Evolutionary conservation across 305 asterid species (phyloP), one percentile per base, ranked within the genome.

Genomic region (Euphrasia arctica): DNA sequence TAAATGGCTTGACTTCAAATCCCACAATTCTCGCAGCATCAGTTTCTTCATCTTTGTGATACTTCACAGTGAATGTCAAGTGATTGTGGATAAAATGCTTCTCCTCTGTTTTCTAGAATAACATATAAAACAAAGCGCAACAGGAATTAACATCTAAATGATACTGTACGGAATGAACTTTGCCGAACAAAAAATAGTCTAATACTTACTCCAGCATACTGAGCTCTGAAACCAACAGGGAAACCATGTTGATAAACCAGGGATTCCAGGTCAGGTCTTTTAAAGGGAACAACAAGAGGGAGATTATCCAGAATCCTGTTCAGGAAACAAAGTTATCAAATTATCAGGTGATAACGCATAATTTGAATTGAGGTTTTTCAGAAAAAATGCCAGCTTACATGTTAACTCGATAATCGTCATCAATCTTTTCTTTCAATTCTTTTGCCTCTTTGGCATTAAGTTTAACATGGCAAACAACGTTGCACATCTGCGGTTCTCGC

Each of bases 301-400:
- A 91, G 95, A 74, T 91, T 91, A 79, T 91, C 98, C 82, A 89
- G 77, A 73, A 91, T 91, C 98, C 98, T 91, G 85, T 58, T 50
- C 27, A 64, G 67, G 58, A 62, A 67, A 75, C 69, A 9, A 45
- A 45, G 64, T 60, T 18, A 29, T 15, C 41, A 34, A 54, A 65
- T 55, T 66, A 65, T 43, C 57, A 48, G 9, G 34, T 70, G 29
- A 64, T n/a, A 55, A 54, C 64, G 42, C 50, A 68, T 52, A 28
- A 56, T 27, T 57, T 32, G 60, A 50, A 18, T 27, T 66, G 62
- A 70, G 6, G n/a, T 31, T 8, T 39, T 9, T 65, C 43, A 56
- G 13, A 10, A 56, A 13, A 10, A 47, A 59, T 13, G 28, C 7
- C 41, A 54, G 74, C 78, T 72, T 72, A 83, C 85, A 82, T 82